phyloP scores from a whole-genome alignment of 768 basidiomycete genomes.

The Kwoniella europaea region DNA sequence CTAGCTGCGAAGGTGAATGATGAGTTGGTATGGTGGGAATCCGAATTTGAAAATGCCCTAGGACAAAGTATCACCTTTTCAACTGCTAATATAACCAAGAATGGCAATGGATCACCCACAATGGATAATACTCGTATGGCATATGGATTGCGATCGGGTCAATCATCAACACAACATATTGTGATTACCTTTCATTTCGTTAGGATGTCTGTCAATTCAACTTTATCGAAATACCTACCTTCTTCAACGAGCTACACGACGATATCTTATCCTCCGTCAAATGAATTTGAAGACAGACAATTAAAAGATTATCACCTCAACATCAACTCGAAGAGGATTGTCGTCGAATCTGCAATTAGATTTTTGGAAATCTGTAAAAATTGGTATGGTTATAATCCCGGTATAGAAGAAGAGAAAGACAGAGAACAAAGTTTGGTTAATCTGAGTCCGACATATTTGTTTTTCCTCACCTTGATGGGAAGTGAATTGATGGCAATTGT shows the following conservation, averaged over 20 bases:
- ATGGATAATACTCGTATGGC: neutral
- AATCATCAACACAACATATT: constrained; percentile 17
- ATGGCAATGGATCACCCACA: neutral
- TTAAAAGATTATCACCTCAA: constrained; percentile 15
- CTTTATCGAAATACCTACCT: constrained; percentile 17
- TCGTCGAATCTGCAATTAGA: constrained; percentile 20
- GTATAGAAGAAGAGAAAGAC: neutral
- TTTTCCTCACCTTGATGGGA: constrained; percentile 16
- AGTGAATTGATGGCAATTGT: constrained; percentile 14
- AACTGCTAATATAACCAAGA: neutral
- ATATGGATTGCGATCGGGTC: neutral
- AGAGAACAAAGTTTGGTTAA: constrained; percentile 20
- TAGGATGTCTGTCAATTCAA: constrained; percentile 13
- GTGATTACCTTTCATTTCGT: constrained; percentile 20
- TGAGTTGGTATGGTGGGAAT: constrained; percentile 25
- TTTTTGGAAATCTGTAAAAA: constrained; percentile 27
- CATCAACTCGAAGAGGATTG: constrained; percentile 14
- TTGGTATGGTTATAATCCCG: constrained; percentile 20
- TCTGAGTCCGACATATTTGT: constrained; percentile 33
- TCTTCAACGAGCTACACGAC: neutral
- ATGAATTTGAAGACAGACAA: constrained; percentile 3
- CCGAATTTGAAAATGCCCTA: constrained; percentile 14
- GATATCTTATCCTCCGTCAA: neutral
- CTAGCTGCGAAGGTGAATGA: constrained; percentile 19
- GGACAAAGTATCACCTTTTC: neutral